These are phyloP conservation scores for Hirschioporus abietinus DNA, from an alignment of 768 basidiomycete species.

Conservation along the genomic window DNA sequence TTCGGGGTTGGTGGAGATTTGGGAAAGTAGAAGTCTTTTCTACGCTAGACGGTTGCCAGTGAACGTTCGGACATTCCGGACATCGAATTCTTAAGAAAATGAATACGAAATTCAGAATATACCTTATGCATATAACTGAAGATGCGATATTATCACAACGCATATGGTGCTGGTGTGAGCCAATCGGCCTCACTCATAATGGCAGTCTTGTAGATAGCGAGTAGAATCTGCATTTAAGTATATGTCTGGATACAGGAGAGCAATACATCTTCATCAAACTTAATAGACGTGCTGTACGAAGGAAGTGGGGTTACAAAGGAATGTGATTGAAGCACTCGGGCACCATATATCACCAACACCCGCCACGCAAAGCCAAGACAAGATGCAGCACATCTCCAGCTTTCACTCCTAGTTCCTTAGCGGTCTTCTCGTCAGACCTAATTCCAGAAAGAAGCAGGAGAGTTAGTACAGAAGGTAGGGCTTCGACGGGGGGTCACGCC, in stretches of 20 bases:
- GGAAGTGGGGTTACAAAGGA: neutral
- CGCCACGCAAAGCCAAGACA: constrained; percentile 93
- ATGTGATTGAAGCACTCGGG: neutral
- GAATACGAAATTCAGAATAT: too few species aligned
- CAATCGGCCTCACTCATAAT: neutral
- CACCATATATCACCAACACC: constrained; percentile 34
- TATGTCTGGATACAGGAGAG: neutral
- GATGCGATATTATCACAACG: too few species aligned
- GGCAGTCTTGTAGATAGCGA: neutral
- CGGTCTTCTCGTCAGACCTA: constrained; percentile 91
- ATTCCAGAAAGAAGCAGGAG: neutral
- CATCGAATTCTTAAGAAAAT: too few species aligned
- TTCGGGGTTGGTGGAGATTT: neutral
- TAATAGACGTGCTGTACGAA: neutral
- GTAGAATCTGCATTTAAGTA: neutral
- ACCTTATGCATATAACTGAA: too few species aligned
- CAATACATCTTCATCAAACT: neutral
- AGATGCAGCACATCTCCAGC: constrained; percentile 90
- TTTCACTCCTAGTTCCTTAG: constrained; percentile 74
- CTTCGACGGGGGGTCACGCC: neutral
- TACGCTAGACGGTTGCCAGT: neutral
- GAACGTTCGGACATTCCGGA: neutral
- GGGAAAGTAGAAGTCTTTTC: neutral
- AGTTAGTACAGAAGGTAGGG: neutral
- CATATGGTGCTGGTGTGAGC: too few species aligned